Evolutionary conservation across 2,329 filamentous ascomycete species (phyloP), one percentile per base, ranked within the genome.

Genomic region (Sarocladium brachiariae): DNA sequence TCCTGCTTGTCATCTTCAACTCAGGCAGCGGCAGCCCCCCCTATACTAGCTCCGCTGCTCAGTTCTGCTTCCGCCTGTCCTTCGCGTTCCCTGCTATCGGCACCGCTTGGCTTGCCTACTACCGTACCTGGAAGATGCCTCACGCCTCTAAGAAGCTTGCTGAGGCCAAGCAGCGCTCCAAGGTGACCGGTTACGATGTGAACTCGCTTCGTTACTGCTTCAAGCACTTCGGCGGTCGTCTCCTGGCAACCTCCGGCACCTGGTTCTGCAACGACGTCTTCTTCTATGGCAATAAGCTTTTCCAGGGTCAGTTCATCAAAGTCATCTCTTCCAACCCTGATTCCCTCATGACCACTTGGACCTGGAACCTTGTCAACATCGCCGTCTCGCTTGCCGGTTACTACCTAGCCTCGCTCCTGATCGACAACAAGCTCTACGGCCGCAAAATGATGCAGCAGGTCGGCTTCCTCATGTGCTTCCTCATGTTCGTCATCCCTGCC

Each of bases 281-380:
- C 78, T 97, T 97, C 76, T 97, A 97, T 74, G 92, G 92, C 60
- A 96, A 96, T 84, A 96, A 96, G 78, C 84, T 96, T 50, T 96
- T 96, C 80, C 91, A 96, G 72, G 81, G 80, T 55, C 81, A 92
- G 65, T 96, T 96, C 72, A 96, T 96, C 70, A 74, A 73, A 27
- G 86, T 93, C 63, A 84, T 96, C 58, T 87, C 84, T 50, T 77
- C 82, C 50, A 70, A 78, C 57, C 79, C 81, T 56, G 70, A 74
- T 31, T 89, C 87, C 7, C 80, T 96, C 65, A 87, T 96, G 81
- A 84, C 84, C 30, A 84, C 79, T 54, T 97, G 92, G 92, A 75
- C 89, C 43, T 97, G 90, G 85, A 96, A 93, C 71, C 70, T 97
- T 65, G 78, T 90, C 76, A 97, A 97, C 71, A 84, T 95, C 52